These are phyloP conservation scores for Parastagonospora nodorum DNA, from an alignment of 2,329 filamentous ascomycete species.

Conservation along the genomic window DNA sequence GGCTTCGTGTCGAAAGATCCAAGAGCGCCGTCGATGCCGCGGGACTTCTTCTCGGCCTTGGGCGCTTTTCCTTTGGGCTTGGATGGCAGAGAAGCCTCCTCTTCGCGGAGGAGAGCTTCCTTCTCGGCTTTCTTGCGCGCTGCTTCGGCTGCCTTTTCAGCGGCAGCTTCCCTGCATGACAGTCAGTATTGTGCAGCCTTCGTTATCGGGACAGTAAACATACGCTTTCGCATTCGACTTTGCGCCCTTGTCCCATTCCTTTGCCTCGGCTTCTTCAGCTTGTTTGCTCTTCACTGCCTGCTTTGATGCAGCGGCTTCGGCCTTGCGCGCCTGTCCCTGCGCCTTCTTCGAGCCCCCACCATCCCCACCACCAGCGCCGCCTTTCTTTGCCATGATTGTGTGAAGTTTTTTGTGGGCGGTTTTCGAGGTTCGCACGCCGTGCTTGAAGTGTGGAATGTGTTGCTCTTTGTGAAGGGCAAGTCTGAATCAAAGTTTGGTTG, in stretches of 20 bases:
- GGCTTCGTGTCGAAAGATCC: conserved; percentile 50
- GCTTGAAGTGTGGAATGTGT: neutral
- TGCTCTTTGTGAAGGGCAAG: neutral
- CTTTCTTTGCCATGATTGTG: conserved; percentile 54
- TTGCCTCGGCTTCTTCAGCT: conserved; percentile 69
- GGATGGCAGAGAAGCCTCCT: conserved; percentile 71
- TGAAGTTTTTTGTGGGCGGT: neutral
- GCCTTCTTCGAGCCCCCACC: conserved; percentile 85
- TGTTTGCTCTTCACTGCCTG: conserved; percentile 71
- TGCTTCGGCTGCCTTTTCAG: conserved; percentile 79
- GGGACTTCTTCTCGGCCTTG: conserved; percentile 57
- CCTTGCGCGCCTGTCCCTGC: conserved; percentile 88
- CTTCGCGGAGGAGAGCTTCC: conserved; percentile 79
- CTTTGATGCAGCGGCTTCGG: conserved; percentile 82
- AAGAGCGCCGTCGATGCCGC: conserved; percentile 70
- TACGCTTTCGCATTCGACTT: conserved; percentile 90
- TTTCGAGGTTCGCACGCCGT: neutral
- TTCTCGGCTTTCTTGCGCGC: conserved; percentile 91
- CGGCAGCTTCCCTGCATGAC: conserved; percentile 73
- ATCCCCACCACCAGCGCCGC: conserved; percentile 56
- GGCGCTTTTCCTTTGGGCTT: conserved; percentile 74
- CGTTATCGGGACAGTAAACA: conserved; percentile 38
- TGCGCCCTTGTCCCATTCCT: conserved; percentile 82
- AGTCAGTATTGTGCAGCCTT: conserved; percentile 6
- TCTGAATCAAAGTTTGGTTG: conserved; percentile 21